A percentile compares a stretch with the other conserved stretches of the same genome.
phyloP scores from a whole-genome alignment of 495 filamentous ascomycete genomes.

The Penicillium canescens region DNA sequence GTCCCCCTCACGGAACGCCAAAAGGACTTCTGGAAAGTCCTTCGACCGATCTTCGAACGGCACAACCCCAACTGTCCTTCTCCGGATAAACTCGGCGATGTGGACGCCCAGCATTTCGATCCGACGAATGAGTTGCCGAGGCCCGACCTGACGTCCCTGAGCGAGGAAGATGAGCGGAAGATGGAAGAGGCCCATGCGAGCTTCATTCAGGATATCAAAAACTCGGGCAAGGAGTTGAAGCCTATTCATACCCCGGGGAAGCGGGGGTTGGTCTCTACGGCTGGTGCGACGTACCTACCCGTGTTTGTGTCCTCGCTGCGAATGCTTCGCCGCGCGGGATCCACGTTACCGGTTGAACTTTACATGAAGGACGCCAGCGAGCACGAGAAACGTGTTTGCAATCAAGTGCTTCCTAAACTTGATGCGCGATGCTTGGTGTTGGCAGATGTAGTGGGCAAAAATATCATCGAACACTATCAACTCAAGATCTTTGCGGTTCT shows the following conservation, averaged over 20 bases:
- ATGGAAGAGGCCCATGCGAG: constrained; percentile 45
- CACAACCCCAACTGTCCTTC: constrained; percentile 28
- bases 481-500: constrained; percentile 62
- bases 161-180: constrained; percentile 28
- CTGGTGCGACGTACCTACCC: constrained; percentile 45
- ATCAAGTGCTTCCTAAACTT: constrained; percentile 47
- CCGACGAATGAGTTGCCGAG: constrained; percentile 29
- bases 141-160: constrained; percentile 36
- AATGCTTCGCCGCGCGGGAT: constrained; percentile 59
- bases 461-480: constrained; percentile 51
- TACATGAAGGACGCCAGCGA: constrained; percentile 52
- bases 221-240: constrained; percentile 27
- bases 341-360: constrained; percentile 57
- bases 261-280: constrained; percentile 57
- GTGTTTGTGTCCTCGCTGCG: constrained; percentile 53
- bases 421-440: constrained; percentile 54
- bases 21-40: constrained; percentile 34
- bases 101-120: constrained; percentile 31
- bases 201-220: constrained; percentile 40
- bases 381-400: constrained; percentile 55
- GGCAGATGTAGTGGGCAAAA: constrained; percentile 43
- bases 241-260: constrained; percentile 46
- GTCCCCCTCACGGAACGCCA: constrained; percentile 34
- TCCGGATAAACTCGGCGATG: constrained; percentile 21
- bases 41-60: constrained; percentile 32